Base-by-base conservation (phyloP, 225 moss, liverwort and hornwort species). In the Lunularia cruciata region DNA sequence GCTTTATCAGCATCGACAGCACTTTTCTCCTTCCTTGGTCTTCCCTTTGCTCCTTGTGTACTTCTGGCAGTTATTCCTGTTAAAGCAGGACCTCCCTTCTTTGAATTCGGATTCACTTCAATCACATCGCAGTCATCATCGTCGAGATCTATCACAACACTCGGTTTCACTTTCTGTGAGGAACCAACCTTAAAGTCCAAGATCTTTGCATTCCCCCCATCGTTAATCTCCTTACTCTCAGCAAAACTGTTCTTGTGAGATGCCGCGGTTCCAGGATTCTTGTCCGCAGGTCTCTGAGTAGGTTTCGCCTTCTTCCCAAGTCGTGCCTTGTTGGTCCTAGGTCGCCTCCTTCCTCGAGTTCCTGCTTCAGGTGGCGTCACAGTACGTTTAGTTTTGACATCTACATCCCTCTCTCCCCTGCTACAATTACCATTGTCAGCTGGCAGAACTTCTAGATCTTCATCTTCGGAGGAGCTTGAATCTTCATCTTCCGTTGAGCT, bases 271-370 rank as follows among this genome's bases (percentile, higher is more conserved):
- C 56, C 31, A 12, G 2, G 12, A 12, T 31, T 28, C 4, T 15
- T 31, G 28, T 28, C 30, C 11, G n/a, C n/a, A n/a, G n/a, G n/a
- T n/a, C n/a, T n/a, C n/a, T n/a, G n/a, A 31, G 8, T 31, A 25
- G 4, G n/a, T n/a, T n/a, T n/a, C n/a, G n/a, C n/a, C n/a, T n/a
- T n/a, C 23, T 28, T 30, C 10, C 0, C 7, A 3, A 1, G 15
- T 56, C 28, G 30, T 30, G 4, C 1, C 16, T 23, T 28, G 0
- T 12, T 2, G 30, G 28, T 56, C 18, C 56, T 56, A 56, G 56
- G 56, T 31, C 56, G 56, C 28, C 56, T 31, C 32, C 56, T 30
- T 56, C 23, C 32, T n/a, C n/a, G n/a, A n/a, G n/a, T n/a, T n/a
- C n/a, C n/a, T n/a, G n/a, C n/a, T n/a, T n/a, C n/a, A n/a, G n/a